A percentile compares a stretch with the other conserved stretches of the same genome.
phyloP scores from a whole-genome alignment of 106 monocot genomes.

The Xerophyta viscosa region DNA sequence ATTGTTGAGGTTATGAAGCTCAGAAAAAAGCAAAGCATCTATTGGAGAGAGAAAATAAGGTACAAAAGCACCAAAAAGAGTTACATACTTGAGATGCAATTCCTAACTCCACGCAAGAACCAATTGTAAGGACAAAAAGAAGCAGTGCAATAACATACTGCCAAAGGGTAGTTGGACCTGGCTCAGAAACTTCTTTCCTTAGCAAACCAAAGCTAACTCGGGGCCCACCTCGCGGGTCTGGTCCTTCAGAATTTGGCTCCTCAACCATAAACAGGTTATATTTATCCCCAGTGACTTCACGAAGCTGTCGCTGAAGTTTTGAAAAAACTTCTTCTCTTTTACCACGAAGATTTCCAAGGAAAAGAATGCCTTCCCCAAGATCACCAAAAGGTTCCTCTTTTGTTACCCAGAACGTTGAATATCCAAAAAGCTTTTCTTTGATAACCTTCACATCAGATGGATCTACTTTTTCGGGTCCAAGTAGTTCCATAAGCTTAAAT shows the following conservation, averaged over 20 bases:
- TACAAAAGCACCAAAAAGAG: neutral
- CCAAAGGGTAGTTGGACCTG: constrained; percentile 86
- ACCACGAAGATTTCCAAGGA: constrained; percentile 86
- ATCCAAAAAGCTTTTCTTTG: constrained; percentile 91
- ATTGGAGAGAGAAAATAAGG: neutral
- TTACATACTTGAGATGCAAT: constrained; percentile 95
- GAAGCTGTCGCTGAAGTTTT: constrained; percentile 61
- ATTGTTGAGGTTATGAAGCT: neutral
- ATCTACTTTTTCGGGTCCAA: constrained; percentile 96
- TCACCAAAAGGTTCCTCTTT: constrained; percentile 96
- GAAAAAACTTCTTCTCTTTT: constrained; percentile 86
- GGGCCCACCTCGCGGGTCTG: constrained; percentile 89
- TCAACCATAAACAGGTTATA: constrained; percentile 98
- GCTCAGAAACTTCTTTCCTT: constrained; percentile 93
- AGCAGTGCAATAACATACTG: constrained; percentile 93
- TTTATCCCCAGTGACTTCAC: constrained; percentile 61
- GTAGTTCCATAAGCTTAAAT: constrained; percentile 83
- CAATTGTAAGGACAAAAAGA: constrained; percentile 80
- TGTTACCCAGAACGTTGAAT: constrained; percentile 95
- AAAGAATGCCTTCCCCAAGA: constrained; percentile 89
- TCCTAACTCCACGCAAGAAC: constrained; percentile 91
- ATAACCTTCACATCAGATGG: constrained; percentile 82
- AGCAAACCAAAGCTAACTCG: constrained; percentile 94
- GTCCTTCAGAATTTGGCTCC: constrained; percentile 91
- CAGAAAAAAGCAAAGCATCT: neutral